Evolutionary conservation across 192 early-diverging fungal species (phyloP), one percentile per base, ranked within the genome.

Genomic region (Borealophlyctis nickersoniae): DNA sequence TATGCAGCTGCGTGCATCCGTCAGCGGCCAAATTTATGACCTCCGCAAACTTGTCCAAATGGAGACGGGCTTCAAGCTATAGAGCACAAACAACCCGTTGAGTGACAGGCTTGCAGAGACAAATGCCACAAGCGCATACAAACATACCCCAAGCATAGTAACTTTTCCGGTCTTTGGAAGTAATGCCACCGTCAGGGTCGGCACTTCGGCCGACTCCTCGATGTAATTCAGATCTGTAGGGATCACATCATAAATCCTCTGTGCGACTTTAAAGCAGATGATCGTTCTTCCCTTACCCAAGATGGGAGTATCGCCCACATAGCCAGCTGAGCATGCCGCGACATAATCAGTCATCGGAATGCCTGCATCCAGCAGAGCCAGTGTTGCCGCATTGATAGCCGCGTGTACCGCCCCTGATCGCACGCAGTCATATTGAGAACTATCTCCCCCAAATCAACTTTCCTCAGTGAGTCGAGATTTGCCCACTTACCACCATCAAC

Each of bases 191-290:
- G 96, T 95, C 7, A 98, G 77, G 31, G 88, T 89, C 2, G 96
- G 95, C 4, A 84, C 88, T 70, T 92, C 92, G 13, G 87, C 79
- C 5, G 86, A 83, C 74, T 96, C 96, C 70, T 98, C 96, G 36
- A 89, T 77, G 53, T 87, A 76, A 55, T 97, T 97, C 28, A 97
- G 70, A 72, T 98, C 92, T 78, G 55, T 80, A 60, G 26, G 49
- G 71, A 5, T 5, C 33, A 49, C 9, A 19, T 45, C 9, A 45
- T 45, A 45, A 19, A 3, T 23, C 23, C 23, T 59, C 58, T 5
- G 2, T 24, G 24, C 26, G 13, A 23, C 50, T 29, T 55, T 36
- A 62, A 29, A 27, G 4, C 51, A 2, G 13, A 66, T 29, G 11
- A 66, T 2, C 26, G 2, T 49, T 55, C 16, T 24, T 1, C 35